Evolutionary conservation across 176 grass and related monocot species (phyloP).

Genomic region (Raddia distichophylla): DNA sequence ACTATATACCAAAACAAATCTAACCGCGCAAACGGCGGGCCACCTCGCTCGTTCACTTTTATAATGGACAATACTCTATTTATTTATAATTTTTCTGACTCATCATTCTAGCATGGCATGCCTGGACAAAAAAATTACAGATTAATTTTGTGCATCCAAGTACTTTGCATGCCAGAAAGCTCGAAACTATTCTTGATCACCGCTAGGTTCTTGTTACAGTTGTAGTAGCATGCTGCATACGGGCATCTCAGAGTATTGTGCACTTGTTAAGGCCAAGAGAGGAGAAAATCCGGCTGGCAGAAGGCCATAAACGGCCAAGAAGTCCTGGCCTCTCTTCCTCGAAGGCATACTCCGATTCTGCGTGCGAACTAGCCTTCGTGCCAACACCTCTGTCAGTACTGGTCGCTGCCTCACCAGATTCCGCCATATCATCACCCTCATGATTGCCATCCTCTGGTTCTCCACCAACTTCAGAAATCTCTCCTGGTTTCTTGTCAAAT

Average conservation of each 20-base stretch:
- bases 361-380: background rate
- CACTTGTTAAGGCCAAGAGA: constrained; percentile 82
- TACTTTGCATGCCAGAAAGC: background rate
- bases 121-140: background rate
- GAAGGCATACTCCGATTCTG: constrained; percentile 44
- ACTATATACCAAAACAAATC: no score
- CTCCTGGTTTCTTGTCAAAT: constrained; percentile 96
- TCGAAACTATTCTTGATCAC: background rate
- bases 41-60: no score
- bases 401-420: constrained; percentile 28
- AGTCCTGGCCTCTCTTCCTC: constrained; percentile 65
- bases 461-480: constrained; percentile 68
- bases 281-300: constrained; percentile 59
- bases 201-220: background rate
- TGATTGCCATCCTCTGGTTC: constrained; percentile 40
- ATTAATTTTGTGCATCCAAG: background rate
- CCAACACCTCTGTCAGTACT: constrained; percentile 37
- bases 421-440: background rate
- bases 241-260: constrained; percentile 64
- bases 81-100: background rate
- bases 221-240: background rate
- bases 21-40: no score
- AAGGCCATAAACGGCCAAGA: constrained; percentile 67
- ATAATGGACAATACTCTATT: background rate
- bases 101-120: background rate